phyloP scores from a whole-genome alignment of 352 stramenopile genomes.

The Blastocystis sp. region DNA sequence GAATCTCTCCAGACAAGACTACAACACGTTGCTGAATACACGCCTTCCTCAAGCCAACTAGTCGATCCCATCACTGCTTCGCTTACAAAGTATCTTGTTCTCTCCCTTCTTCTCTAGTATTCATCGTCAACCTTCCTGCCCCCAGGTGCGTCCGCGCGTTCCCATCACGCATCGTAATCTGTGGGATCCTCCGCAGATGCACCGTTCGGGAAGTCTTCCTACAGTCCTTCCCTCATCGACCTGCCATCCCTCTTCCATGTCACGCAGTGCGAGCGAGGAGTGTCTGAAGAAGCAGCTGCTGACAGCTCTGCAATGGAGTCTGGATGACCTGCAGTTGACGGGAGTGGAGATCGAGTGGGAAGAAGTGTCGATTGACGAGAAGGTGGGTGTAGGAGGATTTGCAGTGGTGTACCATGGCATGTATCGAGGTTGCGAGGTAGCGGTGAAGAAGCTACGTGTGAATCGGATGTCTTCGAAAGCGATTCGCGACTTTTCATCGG shows the following conservation, averaged over 20 bases:
- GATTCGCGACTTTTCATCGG: slow-evolving; percentile 65
- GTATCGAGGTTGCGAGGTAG: slow-evolving; percentile 57
- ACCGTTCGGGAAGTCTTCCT: background rate
- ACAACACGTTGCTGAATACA: too few species aligned
- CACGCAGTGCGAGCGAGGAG: slow-evolving; percentile 11
- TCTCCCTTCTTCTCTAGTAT: background rate
- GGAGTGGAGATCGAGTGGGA: slow-evolving; percentile 42
- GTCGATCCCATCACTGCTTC: too few species aligned
- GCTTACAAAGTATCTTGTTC: background rate
- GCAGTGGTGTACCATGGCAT: slow-evolving; percentile 54
- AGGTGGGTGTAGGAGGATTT: slow-evolving; percentile 43
- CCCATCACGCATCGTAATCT: background rate
- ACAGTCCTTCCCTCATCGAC: background rate
- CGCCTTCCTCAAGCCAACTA: too few species aligned
- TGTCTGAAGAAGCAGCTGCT: slow-evolving; percentile 20
- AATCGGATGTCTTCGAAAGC: slow-evolving; percentile 47
- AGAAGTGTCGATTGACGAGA: slow-evolving; percentile 30
- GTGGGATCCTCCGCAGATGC: background rate
- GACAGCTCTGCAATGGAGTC: slow-evolving; percentile 14
- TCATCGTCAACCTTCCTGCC: background rate
- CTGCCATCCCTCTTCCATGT: background rate
- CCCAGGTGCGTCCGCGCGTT: background rate
- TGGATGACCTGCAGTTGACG: slow-evolving; percentile 51
- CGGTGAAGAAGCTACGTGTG: slow-evolving; percentile 59
- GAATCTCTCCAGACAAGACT: background rate